Evolutionary conservation across 768 basidiomycete species (phyloP), one percentile per base, ranked within the genome.

Genomic region (Mycena amicta): DNA sequence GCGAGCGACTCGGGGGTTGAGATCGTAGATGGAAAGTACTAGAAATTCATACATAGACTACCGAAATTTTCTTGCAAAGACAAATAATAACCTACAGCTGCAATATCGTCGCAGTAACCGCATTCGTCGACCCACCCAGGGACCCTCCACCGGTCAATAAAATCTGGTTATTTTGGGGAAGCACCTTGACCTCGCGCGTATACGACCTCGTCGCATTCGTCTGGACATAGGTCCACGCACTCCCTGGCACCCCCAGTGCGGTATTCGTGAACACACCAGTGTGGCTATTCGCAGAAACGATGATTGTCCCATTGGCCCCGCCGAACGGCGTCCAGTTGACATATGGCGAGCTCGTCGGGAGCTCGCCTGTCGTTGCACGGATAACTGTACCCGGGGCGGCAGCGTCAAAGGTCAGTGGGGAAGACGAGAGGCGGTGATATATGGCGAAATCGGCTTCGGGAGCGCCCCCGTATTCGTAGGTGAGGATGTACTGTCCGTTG

Each of bases 1-100:
- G 78, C 77, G 26, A 80, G 77, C 59, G 83, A 84, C 58, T 84
- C 83, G 28, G 83, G 83, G 30, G 67, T 84, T 37, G 83, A 84
- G 25, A 28, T 49, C n/a, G 23, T 28, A 4, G 47, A 49, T 20
- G 26, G 26, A 12, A 49, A 49, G 47, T 26, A 49, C n/a, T 49
- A 49, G 47, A 49, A 15, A 37, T n/a, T n/a, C n/a, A n/a, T n/a
- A n/a, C n/a, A n/a, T n/a, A n/a, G n/a, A n/a, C n/a, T n/a, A n/a
- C n/a, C n/a, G n/a, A n/a, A n/a, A n/a, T n/a, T n/a, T n/a, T n/a
- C n/a, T n/a, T n/a, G n/a, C n/a, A n/a, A n/a, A n/a, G n/a, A n/a
- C n/a, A n/a, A n/a, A n/a, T n/a, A 37, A 37, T 37, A 37, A 37
- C 18, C 33, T n/a, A 45, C 15, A 58, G 46, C 26, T 59, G 31